Evolutionary conservation across 768 basidiomycete genomes (phyloP), one percentile per base, ranked within the genome.

Genomic region (Mycena filopes): DNA sequence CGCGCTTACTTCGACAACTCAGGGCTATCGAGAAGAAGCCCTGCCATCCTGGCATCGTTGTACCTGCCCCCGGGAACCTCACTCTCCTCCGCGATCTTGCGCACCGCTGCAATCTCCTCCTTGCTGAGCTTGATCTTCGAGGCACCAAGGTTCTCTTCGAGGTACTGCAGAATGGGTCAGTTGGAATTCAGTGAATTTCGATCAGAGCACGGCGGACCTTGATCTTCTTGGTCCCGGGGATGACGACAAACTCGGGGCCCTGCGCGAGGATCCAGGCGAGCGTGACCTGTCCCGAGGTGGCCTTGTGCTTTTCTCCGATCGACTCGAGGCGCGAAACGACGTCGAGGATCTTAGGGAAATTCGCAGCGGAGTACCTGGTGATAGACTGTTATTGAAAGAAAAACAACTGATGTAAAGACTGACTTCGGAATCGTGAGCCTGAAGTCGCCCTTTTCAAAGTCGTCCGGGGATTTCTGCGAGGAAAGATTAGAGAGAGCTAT

Each of bases 241-340:
- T 83, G 26, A 82, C 75, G 54, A 82, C 75, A 63, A 85, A 73
- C 48, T 82, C 78, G 20, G 73, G 71, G 11, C 81, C 80, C 68
- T 84, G 81, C 15, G 81, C 78, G 11, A 86, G 74, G 11, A 84
- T 73, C 83, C 82, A 86, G 0, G 84, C 83, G 29, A 86, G 77
- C 0, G 79, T 75, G 21, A 84, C 75, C 64, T 86, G 84, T 2
- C 78, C 80, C 3, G 79, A 48, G 3, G 83, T 82, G 12, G 77
- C 81, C 28, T 70, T 60, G 67, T 82, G 72, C 42, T 75, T 78
- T 18, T 69, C 67, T 15, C 75, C 81, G 40, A 83, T 75, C 54
- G 63, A 55, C 57, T 76, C 69, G 16, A 85, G 66, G 26, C 71
- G 71, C 33, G 80, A 74, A 2, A 75, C 81, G n/a, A 83, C 61